A percentile compares a stretch with the other conserved stretches of the same genome.
Conservation (phyloP, 2,329 filamentous ascomycete species). For the Gnomoniopsis smithogilvyi region DNA sequence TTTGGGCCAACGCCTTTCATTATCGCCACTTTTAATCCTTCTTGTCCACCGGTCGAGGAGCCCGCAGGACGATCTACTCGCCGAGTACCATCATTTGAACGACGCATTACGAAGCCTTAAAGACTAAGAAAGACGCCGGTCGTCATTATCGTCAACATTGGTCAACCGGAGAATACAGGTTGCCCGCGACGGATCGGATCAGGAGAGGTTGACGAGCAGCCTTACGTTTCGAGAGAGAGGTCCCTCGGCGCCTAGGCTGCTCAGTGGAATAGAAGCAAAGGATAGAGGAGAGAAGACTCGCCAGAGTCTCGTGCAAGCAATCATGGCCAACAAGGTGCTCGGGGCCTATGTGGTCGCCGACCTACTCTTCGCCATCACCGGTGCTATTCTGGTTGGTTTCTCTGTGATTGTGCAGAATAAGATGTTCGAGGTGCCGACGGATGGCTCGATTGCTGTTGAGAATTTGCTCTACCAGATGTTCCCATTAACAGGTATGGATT, state of each 20-base stretch:
- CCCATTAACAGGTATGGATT: constrained; percentile 42
- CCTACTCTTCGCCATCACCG: constrained; percentile 49
- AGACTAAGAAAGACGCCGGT: constrained; percentile 34
- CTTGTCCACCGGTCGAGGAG: constrained; percentile 11
- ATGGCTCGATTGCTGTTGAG: constrained; percentile 47
- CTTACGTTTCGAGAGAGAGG: constrained; percentile 5
- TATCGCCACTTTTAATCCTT: neutral
- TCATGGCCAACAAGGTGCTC: constrained; percentile 56
- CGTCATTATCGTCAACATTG: constrained; percentile 28
- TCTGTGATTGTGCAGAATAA: constrained; percentile 48
- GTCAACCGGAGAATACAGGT: constrained; percentile 7
- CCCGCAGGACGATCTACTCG: constrained; percentile 14
- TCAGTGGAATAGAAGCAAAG: constrained; percentile 13
- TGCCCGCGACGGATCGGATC: constrained; percentile 7
- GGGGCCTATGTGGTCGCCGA: constrained; percentile 46
- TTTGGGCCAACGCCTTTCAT: neutral
- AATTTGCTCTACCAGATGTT: constrained; percentile 52
- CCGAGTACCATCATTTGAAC: constrained; percentile 7
- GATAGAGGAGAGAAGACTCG: neutral
- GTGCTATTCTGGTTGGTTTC: constrained; percentile 53
- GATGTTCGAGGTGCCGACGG: constrained; percentile 37
- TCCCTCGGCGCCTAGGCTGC: constrained; percentile 21
- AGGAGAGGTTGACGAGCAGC: constrained; percentile 20
- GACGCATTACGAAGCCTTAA: neutral
- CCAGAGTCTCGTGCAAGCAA: constrained; percentile 14